phyloP scores from a whole-genome alignment of 2,329 filamentous ascomycete genomes.

The Acephala macrosclerotiorum region DNA sequence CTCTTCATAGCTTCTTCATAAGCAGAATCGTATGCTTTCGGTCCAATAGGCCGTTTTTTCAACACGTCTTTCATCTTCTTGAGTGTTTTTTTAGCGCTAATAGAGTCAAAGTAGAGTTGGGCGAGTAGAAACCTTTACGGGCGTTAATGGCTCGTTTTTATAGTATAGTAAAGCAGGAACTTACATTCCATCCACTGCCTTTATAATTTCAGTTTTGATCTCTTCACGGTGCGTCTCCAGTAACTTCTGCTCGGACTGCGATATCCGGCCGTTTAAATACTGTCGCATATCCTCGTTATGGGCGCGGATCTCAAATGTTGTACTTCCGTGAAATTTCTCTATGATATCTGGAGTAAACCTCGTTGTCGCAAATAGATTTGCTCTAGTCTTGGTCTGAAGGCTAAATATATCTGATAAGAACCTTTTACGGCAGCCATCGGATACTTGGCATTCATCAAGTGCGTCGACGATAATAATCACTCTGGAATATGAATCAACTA shows the following conservation, averaged over 20 bases:
- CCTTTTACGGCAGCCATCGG: conserved; percentile 8
- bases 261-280: conserved; percentile 41
- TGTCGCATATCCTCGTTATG: conserved; percentile 39
- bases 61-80: conserved; percentile 47
- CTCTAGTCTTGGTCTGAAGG: conserved; percentile 28
- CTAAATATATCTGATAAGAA: conserved; percentile 41
- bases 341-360: conserved; percentile 40
- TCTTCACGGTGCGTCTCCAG: conserved; percentile 25
- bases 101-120: conserved; percentile 35
- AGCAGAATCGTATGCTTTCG: conserved; percentile 44
- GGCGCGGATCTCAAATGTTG: conserved; percentile 43
- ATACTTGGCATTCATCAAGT: conserved; percentile 31
- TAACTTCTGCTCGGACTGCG: conserved; percentile 27
- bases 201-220: conserved; percentile 25
- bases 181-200: conserved; percentile 38
- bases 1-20: conserved; percentile 52
- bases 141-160: neutral
- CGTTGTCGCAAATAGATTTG: conserved; percentile 45
- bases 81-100: conserved; percentile 42
- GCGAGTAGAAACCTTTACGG: conserved; percentile 44
- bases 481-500: conserved; percentile 34
- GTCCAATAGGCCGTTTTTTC: conserved; percentile 40
- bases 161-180: neutral
- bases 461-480: conserved; percentile 29
- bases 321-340: conserved; percentile 29